Percentiles rank a stretch among this genome's conserved stretches.
Evolutionary conservation across 2,329 filamentous ascomycete genomes (phyloP).

Genomic region (Chaetomiaceae sp.): DNA sequence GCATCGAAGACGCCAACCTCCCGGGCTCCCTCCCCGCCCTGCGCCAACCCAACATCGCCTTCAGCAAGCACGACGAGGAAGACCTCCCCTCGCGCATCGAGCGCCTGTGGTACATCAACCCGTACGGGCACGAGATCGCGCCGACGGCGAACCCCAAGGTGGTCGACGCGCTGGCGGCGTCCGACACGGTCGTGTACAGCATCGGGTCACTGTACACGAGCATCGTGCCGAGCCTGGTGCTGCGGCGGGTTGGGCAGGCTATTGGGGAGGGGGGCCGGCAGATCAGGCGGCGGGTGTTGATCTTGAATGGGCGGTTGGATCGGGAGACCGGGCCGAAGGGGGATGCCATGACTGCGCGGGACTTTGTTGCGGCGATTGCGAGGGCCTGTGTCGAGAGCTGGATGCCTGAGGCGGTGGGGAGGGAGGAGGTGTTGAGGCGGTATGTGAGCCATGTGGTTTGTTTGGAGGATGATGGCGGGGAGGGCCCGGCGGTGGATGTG

Average conservation of each 20-base stretch:
- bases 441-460: conserved; percentile 86
- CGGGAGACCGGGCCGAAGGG: conserved; percentile 74
- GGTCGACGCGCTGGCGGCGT: conserved; percentile 58
- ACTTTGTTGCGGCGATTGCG: conserved; percentile 78
- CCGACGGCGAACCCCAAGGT: conserved; percentile 80
- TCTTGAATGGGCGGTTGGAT: conserved; percentile 79
- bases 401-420: conserved; percentile 33
- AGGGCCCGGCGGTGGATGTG: conserved; percentile 60
- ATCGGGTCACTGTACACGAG: conserved; percentile 94
- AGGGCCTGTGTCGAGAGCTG: conserved; percentile 67
- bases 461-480: conserved; percentile 51
- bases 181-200: conserved; percentile 75
- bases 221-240: conserved; percentile 74
- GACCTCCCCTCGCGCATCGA: conserved; percentile 74
- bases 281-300: conserved; percentile 65
- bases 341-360: conserved; percentile 63
- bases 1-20: conserved; percentile 73
- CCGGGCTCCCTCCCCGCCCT: conserved; percentile 77
- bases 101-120: conserved; percentile 95
- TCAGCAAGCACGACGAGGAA: conserved; percentile 70
- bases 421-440: conserved; percentile 46
- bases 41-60: conserved; percentile 73
- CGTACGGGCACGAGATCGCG: conserved; percentile 93
- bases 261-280: conserved; percentile 39
- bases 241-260: conserved; percentile 66